Conservation (phyloP, 108 stramenopile genomes). For the Bacterosira constricta region DNA sequence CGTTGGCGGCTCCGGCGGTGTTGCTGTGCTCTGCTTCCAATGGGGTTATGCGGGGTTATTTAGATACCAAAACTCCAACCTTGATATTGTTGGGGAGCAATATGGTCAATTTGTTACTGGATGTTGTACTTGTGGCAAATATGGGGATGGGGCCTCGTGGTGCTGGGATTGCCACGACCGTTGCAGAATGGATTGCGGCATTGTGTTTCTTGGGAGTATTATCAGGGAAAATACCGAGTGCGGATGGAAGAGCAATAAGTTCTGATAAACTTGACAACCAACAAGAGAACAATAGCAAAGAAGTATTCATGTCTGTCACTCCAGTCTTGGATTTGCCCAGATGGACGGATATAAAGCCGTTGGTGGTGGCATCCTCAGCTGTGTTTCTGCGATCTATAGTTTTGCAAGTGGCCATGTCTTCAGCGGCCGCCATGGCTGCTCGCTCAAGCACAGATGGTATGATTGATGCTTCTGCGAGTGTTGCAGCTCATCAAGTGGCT, state of each 20-base stretch:
- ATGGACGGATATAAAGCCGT: slow-evolving; percentile 70
- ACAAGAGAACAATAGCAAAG: not conserved
- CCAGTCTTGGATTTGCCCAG: slow-evolving; percentile 70
- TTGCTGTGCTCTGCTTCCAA: slow-evolving; percentile 80
- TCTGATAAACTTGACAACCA: slow-evolving; percentile 3
- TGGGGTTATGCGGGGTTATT: slow-evolving; percentile 82
- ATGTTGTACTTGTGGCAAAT: slow-evolving; percentile 65
- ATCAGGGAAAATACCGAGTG: slow-evolving; percentile 66
- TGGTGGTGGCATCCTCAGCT: slow-evolving; percentile 80
- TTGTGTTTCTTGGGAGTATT: slow-evolving; percentile 72
- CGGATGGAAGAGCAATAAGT: slow-evolving; percentile 13
- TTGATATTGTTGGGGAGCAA: slow-evolving; percentile 72
- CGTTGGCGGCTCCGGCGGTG: slow-evolving; percentile 82
- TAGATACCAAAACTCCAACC: slow-evolving; percentile 85
- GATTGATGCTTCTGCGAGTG: slow-evolving; percentile 63
- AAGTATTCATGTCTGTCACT: slow-evolving; percentile 28
- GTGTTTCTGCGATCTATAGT: slow-evolving; percentile 74
- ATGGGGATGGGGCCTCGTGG: slow-evolving; percentile 73
- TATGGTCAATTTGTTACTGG: slow-evolving; percentile 70
- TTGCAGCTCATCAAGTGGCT: slow-evolving; percentile 87
- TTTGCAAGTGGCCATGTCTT: slow-evolving; percentile 72
- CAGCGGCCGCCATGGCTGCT: slow-evolving; percentile 81
- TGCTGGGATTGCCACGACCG: slow-evolving; percentile 86
- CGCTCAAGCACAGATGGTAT: slow-evolving; percentile 48
- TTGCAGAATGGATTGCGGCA: slow-evolving; percentile 84